Conservation (phyloP, 2,329 filamentous ascomycete genomes). For the Cordyceps militaris region DNA sequence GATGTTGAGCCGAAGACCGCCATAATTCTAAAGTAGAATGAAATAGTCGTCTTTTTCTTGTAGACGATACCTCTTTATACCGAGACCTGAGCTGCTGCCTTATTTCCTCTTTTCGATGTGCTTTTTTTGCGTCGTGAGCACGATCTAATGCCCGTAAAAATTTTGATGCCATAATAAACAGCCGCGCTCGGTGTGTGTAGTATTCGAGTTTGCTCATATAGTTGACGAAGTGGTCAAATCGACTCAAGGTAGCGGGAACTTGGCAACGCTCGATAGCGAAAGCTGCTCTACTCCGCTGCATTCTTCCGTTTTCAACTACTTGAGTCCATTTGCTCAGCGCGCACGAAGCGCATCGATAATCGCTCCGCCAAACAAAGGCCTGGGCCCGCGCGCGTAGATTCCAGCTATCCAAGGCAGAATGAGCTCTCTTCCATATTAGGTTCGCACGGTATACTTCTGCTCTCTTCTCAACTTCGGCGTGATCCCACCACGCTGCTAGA, state of each 20-base stretch:
- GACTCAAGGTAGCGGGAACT: neutral
- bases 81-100: slow-evolving; percentile 8
- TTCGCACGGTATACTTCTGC: neutral
- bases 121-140: neutral
- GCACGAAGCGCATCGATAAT: neutral
- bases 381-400: slow-evolving; percentile 5
- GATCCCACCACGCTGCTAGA: slow-evolving; percentile 10
- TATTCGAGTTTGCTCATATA: neutral
- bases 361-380: slow-evolving; percentile 9
- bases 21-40: neutral
- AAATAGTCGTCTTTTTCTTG: slow-evolving; percentile 6
- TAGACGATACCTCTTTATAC: slow-evolving; percentile 10
- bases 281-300: neutral
- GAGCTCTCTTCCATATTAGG: neutral
- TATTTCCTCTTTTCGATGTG: slow-evolving; percentile 6
- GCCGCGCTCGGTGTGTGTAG: slow-evolving; percentile 6
- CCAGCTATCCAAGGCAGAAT: slow-evolving; percentile 4
- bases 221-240: neutral
- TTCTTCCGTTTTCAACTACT: neutral
- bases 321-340: neutral
- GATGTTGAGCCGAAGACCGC: neutral
- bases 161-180: slow-evolving; percentile 7
- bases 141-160: slow-evolving; percentile 6
- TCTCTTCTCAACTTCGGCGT: neutral
- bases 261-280: neutral